Evolutionary conservation across 1,139 yeast genomes (phyloP), one percentile per base, ranked within the genome.

Genomic region (Yamadazyma diddensiae): DNA sequence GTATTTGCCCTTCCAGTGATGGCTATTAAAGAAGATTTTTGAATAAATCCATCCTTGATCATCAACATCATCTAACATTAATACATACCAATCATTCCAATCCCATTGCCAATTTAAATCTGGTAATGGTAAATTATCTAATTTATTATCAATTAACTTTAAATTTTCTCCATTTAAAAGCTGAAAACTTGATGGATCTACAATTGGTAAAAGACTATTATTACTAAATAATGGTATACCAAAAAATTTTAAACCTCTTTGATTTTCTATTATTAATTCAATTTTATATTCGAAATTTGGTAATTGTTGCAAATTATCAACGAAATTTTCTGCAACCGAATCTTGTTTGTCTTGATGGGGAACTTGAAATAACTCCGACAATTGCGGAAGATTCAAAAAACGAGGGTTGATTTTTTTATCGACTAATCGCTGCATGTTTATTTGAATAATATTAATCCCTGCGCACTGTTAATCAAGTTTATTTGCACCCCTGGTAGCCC

Each of bases 21-120:
- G 49, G 31, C 73, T 65, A 5, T 59, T 57, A 46, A 79, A 80
- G 20, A 66, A 45, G 3, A 66, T 39, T 42, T 64, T 57, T 23
- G 82, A 70, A 49, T 83, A 83, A 15, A 75, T 55, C 92, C 94
- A 83, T 2, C 94, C 94, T 42, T 79, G 82, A 42, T 81, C 87
- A 51, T 83, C 94, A 11, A 81, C 73, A 46, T 82, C 88, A 28
- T 70, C 67, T 21, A 73, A 59, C 94, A 82, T 82, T 42, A 81
- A 67, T 8, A 81, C 77, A 46, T 79, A 79, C 94, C 92, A 83
- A 19, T 64, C 55, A 22, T 67, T 65, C 94, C 94, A 83, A 16
- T 59, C 52, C 94, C 94, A 83, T 36, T 57, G 55, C 94, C 92
- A 83, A 33, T 69, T 55, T 26, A 74, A 60, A 40, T 79, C 85